Evolutionary conservation across 2,329 filamentous ascomycete genomes (phyloP).

Genomic region (Lomentospora prolificans): DNA sequence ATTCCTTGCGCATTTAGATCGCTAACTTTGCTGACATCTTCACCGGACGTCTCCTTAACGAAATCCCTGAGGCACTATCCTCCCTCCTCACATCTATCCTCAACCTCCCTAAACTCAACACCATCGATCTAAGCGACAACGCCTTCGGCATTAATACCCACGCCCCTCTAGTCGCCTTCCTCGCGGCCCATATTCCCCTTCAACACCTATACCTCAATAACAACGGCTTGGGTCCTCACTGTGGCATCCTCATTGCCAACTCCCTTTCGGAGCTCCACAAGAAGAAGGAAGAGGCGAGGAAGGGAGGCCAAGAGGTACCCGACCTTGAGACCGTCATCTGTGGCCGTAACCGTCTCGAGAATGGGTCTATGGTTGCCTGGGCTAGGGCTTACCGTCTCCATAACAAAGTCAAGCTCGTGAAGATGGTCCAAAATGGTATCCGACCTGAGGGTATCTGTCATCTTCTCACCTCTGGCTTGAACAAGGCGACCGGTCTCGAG

Average conservation of each 20-base stretch:
- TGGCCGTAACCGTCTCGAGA: conserved; percentile 90
- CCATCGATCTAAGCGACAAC: conserved; percentile 94
- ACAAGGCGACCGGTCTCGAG: conserved; percentile 56
- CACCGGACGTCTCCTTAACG: conserved; percentile 82
- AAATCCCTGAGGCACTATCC: conserved; percentile 85
- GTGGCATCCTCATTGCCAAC: conserved; percentile 80
- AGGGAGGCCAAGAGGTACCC: conserved; percentile 62
- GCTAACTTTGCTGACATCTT: conserved; percentile 97
- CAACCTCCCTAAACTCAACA: conserved; percentile 75
- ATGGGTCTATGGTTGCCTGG: conserved; percentile 94
- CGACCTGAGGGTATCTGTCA: conserved; percentile 83
- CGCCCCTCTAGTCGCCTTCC: conserved; percentile 84
- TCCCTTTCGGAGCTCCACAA: conserved; percentile 73
- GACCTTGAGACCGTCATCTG: conserved; percentile 94
- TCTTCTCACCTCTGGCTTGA: conserved; percentile 69
- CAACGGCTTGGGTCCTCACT: conserved; percentile 89
- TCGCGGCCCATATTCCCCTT: conserved; percentile 77
- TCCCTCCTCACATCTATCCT: conserved; percentile 78
- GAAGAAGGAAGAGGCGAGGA: conserved; percentile 72
- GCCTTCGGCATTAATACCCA: conserved; percentile 95
- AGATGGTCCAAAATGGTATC: conserved; percentile 98
- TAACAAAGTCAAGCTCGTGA: conserved; percentile 70
- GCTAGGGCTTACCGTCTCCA: conserved; percentile 79
- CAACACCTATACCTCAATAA: conserved; percentile 96
- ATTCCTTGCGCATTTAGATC: conserved; percentile 31